Base-by-base conservation (phyloP, 2,329 filamentous ascomycete genomes). In the Colletotrichum nymphaeae region DNA sequence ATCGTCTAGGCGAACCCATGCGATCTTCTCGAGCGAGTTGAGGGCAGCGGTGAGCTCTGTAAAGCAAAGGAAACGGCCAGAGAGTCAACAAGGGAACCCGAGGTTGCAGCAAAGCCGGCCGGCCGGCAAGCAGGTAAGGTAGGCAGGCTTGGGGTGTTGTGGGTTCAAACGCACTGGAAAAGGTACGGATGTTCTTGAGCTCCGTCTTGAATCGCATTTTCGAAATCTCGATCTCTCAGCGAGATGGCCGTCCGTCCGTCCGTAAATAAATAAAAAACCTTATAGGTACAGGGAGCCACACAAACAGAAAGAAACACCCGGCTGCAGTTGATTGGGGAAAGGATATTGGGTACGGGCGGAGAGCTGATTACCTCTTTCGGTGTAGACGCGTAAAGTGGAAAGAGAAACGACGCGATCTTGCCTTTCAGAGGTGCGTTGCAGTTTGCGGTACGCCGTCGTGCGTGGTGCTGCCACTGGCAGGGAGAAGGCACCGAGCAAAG, bases 1-100 rank as follows among this genome's bases (percentile, higher is more conserved):
- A 84, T 97, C 91, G 84, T 96, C 94, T 42, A 99, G 90, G 76
- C 95, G 93, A 75, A 98, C 88, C 95, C 95, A 98, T 58, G 94
- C 95, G 75, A 97, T 93, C 83, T 96, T 95, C 76, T 95, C 94
- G 37, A 93, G 85, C 2, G 91, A 90, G 70, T 87, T 89, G 74
- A 93, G 86, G 16, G 91, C 91, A 12, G 90, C 89, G 2, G 89
- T 89, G 75, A 93, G 87, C 79, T 93, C 91, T 92, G 75, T 19
- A n/a, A 22, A 52, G 32, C 67, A 2, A 77, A 65, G 42, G 42
- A 4, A 19, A 49, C 26, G 46, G 7, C 1, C 16, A n/a, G 30
- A 37, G 24, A 46, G 32, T 68, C 22, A 56, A 22, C 26, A 37
- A 62, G 58, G 35, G 65, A 37, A 32, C 24, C 19, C 49, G 1